These are phyloP conservation scores for Herpetomonas samuelpessoai DNA, from an alignment of 208 protist species.

Conservation along the genomic window DNA sequence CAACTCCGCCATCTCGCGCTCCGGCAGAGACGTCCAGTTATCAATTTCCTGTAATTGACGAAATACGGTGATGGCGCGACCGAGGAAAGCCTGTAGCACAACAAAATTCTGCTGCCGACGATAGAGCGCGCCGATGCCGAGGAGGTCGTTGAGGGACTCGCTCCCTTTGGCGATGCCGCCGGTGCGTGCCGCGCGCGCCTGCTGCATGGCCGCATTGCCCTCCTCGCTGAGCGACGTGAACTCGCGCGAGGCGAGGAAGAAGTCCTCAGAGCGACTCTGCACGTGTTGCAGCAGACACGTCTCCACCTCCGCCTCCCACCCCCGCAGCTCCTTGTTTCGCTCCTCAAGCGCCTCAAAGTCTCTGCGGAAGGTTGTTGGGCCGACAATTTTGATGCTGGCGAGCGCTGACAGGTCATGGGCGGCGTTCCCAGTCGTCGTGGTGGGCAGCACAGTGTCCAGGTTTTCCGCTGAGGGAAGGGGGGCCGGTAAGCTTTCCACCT, in stretches of 20 bases:
- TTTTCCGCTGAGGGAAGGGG: not conserved
- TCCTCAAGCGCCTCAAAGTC: slow-evolving; percentile 75
- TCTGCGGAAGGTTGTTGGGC: slow-evolving; percentile 41
- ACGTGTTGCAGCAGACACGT: slow-evolving; percentile 79
- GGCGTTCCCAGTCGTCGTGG: not conserved
- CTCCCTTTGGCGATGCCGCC: slow-evolving; percentile 37
- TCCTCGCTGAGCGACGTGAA: slow-evolving; percentile 63
- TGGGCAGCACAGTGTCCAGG: slow-evolving; percentile 9
- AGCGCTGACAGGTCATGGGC: not conserved
- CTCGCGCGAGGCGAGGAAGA: slow-evolving; percentile 66
- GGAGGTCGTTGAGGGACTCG: slow-evolving; percentile 48
- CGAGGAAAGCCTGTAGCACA: slow-evolving; percentile 27
- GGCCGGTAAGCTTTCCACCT: slow-evolving; percentile 20
- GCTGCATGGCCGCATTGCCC: slow-evolving; percentile 41
- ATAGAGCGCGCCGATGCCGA: slow-evolving; percentile 67
- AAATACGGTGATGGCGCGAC: slow-evolving; percentile 25
- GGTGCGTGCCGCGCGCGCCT: slow-evolving; percentile 31
- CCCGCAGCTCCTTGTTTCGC: slow-evolving; percentile 61
- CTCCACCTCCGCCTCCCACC: slow-evolving; percentile 74
- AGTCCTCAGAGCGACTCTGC: slow-evolving; percentile 77
- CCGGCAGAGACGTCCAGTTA: slow-evolving; percentile 83
- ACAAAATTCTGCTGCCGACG: slow-evolving; percentile 57
- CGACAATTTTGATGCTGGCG: slow-evolving; percentile 7
- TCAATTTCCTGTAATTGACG: slow-evolving; percentile 48
- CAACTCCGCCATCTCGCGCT: slow-evolving; percentile 79